Percentiles rank a stretch among this genome's conserved stretches.
Evolutionary conservation across 73 alveolate species (phyloP).

Genomic region (Tetrahymena thermophila): DNA sequence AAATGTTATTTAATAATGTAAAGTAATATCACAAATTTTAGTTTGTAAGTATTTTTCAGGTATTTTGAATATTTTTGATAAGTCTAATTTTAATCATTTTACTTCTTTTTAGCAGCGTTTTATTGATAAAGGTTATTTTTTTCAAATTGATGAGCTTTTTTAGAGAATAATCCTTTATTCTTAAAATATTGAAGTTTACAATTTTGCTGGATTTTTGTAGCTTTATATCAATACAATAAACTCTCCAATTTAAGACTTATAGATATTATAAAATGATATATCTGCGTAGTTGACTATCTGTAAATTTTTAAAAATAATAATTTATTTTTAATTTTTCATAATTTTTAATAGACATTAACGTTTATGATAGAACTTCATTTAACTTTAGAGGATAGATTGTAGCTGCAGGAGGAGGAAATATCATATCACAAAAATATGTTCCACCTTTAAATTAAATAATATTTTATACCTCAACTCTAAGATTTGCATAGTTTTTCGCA

Average conservation of each 20-base stretch:
- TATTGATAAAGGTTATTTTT: not conserved
- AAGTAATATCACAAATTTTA: not conserved
- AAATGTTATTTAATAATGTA: not conserved
- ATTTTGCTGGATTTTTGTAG: not conserved
- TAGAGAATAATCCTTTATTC: not conserved
- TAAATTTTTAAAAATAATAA: not conserved
- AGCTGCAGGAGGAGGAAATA: not conserved
- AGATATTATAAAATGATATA: not conserved
- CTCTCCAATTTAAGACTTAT: not conserved
- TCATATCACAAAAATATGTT: not conserved
- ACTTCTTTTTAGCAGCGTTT: not conserved
- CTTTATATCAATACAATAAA: not conserved
- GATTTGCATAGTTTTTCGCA: not conserved
- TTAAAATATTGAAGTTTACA: not conserved
- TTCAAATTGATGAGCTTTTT: not conserved
- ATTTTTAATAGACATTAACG: not conserved
- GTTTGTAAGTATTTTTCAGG: not conserved
- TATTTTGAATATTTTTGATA: not conserved
- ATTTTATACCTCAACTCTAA: not conserved
- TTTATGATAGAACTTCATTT: not conserved
- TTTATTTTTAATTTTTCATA: not conserved
- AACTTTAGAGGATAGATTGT: not conserved
- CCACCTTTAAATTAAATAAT: not conserved
- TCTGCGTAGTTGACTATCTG: not conserved
- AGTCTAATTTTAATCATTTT: not conserved